Evolutionary conservation across 345 rosid species (phyloP).

Genomic region (Eucalyptus globulus): DNA sequence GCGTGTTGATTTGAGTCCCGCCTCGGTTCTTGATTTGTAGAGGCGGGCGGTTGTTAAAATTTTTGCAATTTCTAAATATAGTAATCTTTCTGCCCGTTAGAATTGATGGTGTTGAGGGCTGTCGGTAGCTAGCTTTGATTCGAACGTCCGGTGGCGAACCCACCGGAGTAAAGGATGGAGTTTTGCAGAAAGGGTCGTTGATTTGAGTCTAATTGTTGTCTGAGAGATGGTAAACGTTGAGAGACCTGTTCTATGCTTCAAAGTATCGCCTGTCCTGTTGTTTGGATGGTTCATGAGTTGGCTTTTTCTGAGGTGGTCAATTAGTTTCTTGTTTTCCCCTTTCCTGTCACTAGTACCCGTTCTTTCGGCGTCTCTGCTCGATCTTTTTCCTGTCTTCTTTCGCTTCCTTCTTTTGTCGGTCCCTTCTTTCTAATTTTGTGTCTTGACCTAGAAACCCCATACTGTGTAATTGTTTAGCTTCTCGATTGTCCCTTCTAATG

Average conservation of each 20-base stretch:
- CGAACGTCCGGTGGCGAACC: neutral
- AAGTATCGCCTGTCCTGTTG: neutral
- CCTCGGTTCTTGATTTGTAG: neutral
- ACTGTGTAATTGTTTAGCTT: neutral
- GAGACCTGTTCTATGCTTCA: neutral
- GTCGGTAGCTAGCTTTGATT: neutral
- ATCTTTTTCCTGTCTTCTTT: neutral
- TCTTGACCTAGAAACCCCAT: neutral
- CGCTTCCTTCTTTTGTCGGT: neutral
- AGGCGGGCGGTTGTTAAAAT: neutral
- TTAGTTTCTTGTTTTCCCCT: neutral
- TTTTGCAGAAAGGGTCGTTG: neutral
- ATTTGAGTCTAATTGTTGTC: neutral
- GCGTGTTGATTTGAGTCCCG: neutral
- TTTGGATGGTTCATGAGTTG: neutral
- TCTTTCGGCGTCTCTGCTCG: neutral
- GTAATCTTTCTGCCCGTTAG: no score
- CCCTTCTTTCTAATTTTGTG: neutral
- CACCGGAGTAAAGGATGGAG: neutral
- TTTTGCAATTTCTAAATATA: neutral
- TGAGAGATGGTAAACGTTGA: neutral
- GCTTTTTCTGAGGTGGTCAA: neutral
- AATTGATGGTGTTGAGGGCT: neutral
- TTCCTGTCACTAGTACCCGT: neutral
- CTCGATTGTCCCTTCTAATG: neutral